Base-by-base conservation (phyloP, 2,329 filamentous ascomycete species). In the Lachnellula hyalina region DNA sequence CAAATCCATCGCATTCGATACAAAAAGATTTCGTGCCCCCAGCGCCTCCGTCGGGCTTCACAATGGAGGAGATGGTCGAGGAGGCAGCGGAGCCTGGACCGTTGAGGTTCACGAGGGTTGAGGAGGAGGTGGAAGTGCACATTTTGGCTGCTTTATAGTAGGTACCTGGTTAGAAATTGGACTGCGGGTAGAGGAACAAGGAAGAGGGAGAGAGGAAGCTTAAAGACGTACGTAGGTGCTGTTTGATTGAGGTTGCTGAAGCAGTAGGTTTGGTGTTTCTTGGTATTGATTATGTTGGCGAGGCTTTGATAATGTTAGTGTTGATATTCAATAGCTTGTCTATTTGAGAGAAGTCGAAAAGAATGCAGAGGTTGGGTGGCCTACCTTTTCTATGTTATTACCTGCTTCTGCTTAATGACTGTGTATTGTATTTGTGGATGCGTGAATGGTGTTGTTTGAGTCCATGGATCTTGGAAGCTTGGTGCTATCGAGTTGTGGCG, bases 61-160 rank as follows among this genome's bases (percentile, higher is more conserved):
- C 65, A 64, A 82, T 77, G 62, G 69, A 75, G 60, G 75, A 74
- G 57, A 76, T 73, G 50, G 76, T 77, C 45, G 76, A 77, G 1
- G 74, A 71, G 34, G 77, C 77, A 4, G 75, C 70, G 61, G 74
- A 75, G 53, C 78, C 77, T 34, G 76, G 77, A 25, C 76, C 76
- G 66, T 76, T 78, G 56, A 61, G 65, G 67, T 74, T 70, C 52
- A 73, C 70, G 61, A 71, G 68, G 21, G 53, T 49, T n/a, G 14
- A 40, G 19, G 61, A 56, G 49, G 65, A 63, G n/a, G 65, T 61
- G 19, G 71, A 69, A 51, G 65, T 61, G 62, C 70, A 72, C 65
- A 67, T 67, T 50, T 61, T 64, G 44, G 38, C 17, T 41, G 40
- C 14, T 36, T 45, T 49, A 8, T 36, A 11, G 38, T 36, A 32